Conservation (phyloP, 2,329 filamentous ascomycete species). For the Colletotrichum sublineola region DNA sequence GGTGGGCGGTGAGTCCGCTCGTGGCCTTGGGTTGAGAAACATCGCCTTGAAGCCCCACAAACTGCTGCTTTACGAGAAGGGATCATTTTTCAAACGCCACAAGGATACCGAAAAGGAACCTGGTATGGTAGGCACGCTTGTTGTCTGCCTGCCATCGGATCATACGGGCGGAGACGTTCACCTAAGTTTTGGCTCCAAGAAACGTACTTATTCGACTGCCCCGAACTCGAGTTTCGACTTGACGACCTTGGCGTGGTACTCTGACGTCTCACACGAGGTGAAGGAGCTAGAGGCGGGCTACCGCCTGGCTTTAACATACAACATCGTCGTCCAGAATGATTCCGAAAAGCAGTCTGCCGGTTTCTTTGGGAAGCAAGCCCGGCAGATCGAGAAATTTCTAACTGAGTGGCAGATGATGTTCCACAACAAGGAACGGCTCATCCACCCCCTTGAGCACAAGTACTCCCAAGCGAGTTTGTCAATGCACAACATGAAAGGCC, state of each 20-base stretch:
- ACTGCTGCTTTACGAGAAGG: not conserved
- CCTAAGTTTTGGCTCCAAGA: not conserved
- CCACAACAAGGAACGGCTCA: not conserved
- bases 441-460: not conserved
- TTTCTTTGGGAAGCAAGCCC: not conserved
- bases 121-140: not conserved
- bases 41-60: not conserved
- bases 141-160: slow-evolving; percentile 3
- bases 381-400: not conserved
- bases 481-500: not conserved
- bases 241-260: not conserved
- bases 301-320: not conserved
- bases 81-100: not conserved
- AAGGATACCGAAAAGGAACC: not conserved
- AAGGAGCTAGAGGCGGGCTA: not conserved
- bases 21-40: not conserved
- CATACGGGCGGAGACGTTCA: not conserved
- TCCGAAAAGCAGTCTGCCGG: not conserved
- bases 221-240: not conserved
- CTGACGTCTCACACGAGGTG: not conserved
- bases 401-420: not conserved
- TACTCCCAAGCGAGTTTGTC: not conserved
- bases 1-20: not conserved
- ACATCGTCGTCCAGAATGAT: not conserved
- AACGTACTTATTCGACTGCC: not conserved